Evolutionary conservation across 129 eudicot genomes (phyloP).

Genomic region (Ambrosia trifida): DNA sequence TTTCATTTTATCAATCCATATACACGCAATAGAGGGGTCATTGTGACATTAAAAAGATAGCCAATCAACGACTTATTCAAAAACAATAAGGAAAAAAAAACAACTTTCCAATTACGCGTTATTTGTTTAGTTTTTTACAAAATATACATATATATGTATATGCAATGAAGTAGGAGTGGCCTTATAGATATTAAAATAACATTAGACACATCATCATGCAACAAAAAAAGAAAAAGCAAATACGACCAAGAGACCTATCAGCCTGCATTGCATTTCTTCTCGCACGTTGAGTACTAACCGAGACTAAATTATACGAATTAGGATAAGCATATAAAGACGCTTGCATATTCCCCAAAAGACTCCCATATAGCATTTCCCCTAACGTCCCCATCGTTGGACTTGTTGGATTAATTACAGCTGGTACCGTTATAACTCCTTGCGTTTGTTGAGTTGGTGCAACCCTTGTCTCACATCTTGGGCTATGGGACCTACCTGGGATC

Average conservation of each 20-base stretch:
- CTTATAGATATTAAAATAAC: neutral
- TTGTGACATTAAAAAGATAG: too few relatives aligned
- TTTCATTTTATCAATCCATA: too few relatives aligned
- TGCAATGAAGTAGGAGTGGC: neutral
- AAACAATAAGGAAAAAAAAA: too few relatives aligned
- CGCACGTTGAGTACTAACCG: constrained; percentile 42
- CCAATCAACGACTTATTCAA: too few relatives aligned
- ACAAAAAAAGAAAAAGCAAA: constrained; percentile 59
- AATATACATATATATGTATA: neutral
- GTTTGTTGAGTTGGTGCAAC: constrained; percentile 13
- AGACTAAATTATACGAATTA: constrained; percentile 39
- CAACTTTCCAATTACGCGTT: too few relatives aligned
- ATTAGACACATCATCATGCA: constrained; percentile 55
- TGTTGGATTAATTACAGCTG: constrained; percentile 11
- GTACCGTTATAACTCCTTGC: constrained; percentile 17
- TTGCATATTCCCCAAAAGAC: constrained; percentile 53
- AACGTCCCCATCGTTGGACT: constrained; percentile 46
- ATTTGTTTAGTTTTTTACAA: too few relatives aligned
- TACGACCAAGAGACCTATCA: constrained; percentile 64
- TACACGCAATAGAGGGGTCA: too few relatives aligned
- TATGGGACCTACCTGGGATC: constrained; percentile 51
- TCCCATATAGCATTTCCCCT: constrained; percentile 55
- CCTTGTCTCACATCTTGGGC: constrained; percentile 36
- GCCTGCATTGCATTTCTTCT: constrained; percentile 51
- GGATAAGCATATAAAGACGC: constrained; percentile 46